Conservation (phyloP, 2,329 filamentous ascomycete species). For the Colletotrichum orchidophilum region DNA sequence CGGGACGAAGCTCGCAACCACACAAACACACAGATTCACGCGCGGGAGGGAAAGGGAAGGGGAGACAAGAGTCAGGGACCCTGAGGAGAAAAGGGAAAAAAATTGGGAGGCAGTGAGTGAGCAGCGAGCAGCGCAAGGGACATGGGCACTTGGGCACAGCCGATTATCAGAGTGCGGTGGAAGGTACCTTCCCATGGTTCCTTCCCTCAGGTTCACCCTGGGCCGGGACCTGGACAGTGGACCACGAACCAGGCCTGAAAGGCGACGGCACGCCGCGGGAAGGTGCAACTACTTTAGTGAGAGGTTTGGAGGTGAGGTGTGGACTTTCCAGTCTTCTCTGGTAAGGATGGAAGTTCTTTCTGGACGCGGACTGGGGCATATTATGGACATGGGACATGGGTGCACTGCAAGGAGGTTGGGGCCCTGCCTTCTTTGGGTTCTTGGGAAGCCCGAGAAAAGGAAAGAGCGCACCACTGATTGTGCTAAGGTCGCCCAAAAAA, state of each 20-base stretch:
- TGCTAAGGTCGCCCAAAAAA: too few relatives aligned
- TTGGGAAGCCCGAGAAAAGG: not conserved
- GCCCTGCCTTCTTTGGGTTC: constrained; percentile 10
- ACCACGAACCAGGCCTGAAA: constrained; percentile 16
- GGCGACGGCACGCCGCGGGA: constrained; percentile 25
- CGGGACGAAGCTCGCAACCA: constrained; percentile 21
- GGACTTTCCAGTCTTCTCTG: constrained; percentile 15
- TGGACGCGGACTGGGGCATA: not conserved
- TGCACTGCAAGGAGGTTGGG: not conserved
- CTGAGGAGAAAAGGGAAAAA: constrained; percentile 28
- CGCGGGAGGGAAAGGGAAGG: constrained; percentile 17
- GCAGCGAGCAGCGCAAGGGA: not conserved
- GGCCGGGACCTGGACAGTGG: constrained; percentile 13
- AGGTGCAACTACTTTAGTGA: constrained; percentile 22
- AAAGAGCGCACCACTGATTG: not conserved
- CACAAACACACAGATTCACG: constrained; percentile 20
- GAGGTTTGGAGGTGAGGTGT: not conserved
- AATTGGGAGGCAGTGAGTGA: constrained; percentile 18
- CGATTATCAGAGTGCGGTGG: constrained; percentile 15
- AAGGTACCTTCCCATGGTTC: not conserved
- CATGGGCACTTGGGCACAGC: constrained; percentile 30
- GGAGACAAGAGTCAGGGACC: constrained; percentile 7
- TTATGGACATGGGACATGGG: not conserved
- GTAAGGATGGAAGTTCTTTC: constrained; percentile 17
- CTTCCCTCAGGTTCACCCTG: constrained; percentile 7